Evolutionary conservation across 2,329 filamentous ascomycete genomes (phyloP).

Genomic region (Fusarium proliferatum): DNA sequence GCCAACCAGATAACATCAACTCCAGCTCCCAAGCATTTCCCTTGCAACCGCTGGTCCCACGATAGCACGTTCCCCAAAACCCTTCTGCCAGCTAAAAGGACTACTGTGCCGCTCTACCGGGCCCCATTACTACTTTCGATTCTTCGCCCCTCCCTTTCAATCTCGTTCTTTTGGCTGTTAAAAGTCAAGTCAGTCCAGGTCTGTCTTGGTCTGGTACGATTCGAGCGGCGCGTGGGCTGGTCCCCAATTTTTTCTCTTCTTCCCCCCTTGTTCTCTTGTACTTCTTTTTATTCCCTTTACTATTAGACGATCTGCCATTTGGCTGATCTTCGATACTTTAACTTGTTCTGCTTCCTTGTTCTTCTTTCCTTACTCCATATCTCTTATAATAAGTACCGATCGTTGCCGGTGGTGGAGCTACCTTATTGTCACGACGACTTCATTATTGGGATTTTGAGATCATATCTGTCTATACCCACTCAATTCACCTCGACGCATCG

Average conservation of each 20-base stretch:
- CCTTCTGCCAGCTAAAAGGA: constrained; percentile 16
- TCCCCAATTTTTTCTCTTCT: constrained; percentile 33
- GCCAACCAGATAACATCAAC: constrained; percentile 36
- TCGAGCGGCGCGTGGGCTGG: constrained; percentile 43
- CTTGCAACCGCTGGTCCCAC: constrained; percentile 9
- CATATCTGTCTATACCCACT: constrained; percentile 11
- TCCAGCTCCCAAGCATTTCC: constrained; percentile 10
- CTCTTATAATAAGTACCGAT: constrained; percentile 21
- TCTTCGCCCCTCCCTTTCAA: constrained; percentile 6
- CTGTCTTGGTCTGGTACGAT: constrained; percentile 44
- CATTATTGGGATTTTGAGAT: constrained; percentile 25
- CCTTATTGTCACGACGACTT: not conserved
- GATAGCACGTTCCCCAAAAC: constrained; percentile 7
- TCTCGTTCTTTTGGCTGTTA: constrained; percentile 28
- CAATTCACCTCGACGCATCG: constrained; percentile 1
- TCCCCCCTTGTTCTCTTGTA: constrained; percentile 25
- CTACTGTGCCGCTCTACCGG: constrained; percentile 25
- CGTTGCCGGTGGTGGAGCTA: constrained; percentile 18
- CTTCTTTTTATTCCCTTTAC: constrained; percentile 22
- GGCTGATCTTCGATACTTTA: constrained; percentile 26
- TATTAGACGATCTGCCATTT: constrained; percentile 23
- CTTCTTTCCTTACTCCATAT: not conserved
- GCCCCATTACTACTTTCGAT: constrained; percentile 32
- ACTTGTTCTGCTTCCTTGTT: constrained; percentile 23
- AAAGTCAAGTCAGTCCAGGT: constrained; percentile 30